These are phyloP conservation scores for Stephania japonica DNA, from an alignment of 164 flowering plant species.

Conservation along the genomic window DNA sequence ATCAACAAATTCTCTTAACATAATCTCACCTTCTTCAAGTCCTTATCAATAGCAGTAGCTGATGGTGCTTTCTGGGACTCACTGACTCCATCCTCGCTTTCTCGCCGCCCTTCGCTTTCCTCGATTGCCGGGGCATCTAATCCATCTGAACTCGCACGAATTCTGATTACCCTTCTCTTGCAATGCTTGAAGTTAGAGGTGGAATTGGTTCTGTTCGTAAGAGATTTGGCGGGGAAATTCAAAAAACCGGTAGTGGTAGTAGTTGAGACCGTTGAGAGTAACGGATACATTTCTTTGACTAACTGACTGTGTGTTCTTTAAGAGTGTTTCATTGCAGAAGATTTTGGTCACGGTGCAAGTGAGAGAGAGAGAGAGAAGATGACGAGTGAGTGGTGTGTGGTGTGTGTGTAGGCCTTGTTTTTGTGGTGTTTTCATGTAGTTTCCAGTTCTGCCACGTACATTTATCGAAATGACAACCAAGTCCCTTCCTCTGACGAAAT, in stretches of 20 bases:
- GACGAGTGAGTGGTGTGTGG: constrained; percentile 10
- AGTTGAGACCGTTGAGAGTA: constrained; percentile 23
- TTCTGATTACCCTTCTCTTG: constrained; percentile 9
- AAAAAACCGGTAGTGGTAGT: constrained; percentile 12
- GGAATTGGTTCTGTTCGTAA: constrained; percentile 5
- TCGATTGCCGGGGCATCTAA: constrained; percentile 25
- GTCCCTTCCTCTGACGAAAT: background rate
- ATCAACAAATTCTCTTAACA: too few species aligned
- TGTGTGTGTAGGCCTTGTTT: background rate
- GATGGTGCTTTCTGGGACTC: constrained; percentile 9
- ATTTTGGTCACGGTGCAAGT: background rate
- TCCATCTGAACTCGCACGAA: constrained; percentile 33
- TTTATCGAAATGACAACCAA: background rate
- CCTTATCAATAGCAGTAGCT: constrained; percentile 38
- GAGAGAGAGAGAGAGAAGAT: constrained; percentile 7
- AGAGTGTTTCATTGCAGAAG: too few species aligned
- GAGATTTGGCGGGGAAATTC: constrained; percentile 8
- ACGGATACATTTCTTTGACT: constrained; percentile 13
- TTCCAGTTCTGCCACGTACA: background rate
- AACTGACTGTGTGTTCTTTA: too few species aligned
- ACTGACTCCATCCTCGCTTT: constrained; percentile 14
- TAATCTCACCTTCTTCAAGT: constrained; percentile 49
- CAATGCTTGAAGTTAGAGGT: background rate
- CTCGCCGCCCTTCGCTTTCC: constrained; percentile 21
- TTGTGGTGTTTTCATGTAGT: background rate